phyloP scores from a whole-genome alignment of 148 eudicot species.

The Vaccinium darrowii region DNA sequence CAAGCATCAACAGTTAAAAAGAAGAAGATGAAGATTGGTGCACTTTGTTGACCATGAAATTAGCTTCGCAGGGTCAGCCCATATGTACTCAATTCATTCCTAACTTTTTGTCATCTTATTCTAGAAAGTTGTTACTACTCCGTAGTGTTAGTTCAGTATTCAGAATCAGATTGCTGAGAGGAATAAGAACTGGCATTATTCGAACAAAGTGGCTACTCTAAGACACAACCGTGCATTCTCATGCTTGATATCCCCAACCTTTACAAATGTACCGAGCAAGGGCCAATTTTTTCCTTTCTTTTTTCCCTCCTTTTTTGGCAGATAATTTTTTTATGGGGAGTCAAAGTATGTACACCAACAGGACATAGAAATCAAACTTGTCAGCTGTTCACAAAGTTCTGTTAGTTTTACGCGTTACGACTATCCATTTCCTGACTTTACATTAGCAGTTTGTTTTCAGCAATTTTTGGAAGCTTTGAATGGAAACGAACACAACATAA shows the following conservation, averaged over 20 bases:
- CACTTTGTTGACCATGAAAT: background rate
- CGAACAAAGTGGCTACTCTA: background rate
- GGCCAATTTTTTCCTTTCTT: background rate
- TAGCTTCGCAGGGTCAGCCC: background rate
- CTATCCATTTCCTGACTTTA: background rate
- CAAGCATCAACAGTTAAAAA: background rate
- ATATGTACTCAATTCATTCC: background rate
- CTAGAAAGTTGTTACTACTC: background rate
- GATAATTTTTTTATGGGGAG: background rate
- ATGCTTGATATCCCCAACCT: conserved; percentile 5
- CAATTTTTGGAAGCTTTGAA: background rate
- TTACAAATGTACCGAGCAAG: background rate
- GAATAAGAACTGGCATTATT: background rate
- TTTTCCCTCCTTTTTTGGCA: background rate
- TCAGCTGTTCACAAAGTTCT: background rate
- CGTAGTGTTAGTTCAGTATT: background rate
- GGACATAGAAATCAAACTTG: background rate
- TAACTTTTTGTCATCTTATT: background rate
- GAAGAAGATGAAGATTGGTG: background rate
- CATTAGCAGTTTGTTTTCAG: background rate
- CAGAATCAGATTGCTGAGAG: background rate
- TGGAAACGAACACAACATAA: background rate
- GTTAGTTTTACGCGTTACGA: background rate
- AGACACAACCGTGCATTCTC: conserved; percentile 1
- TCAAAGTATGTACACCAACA: background rate